Conservation (phyloP, 495 filamentous ascomycete species). For the Cercophora newfieldiana region DNA sequence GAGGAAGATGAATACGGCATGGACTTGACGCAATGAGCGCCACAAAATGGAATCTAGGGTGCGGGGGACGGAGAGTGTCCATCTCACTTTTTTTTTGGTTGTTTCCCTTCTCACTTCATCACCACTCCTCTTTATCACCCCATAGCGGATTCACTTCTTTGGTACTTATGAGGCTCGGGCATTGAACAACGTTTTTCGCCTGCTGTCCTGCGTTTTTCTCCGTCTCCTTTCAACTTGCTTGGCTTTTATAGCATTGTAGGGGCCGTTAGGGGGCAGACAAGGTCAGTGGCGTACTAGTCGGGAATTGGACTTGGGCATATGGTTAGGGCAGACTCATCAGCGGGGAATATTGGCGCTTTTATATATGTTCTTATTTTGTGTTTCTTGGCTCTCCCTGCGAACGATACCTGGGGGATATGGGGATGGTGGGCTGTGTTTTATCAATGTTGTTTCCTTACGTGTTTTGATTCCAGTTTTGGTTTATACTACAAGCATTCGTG, state of each 20-base stretch:
- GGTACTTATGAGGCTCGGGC: neutral
- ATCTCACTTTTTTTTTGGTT: neutral
- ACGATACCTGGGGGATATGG: neutral
- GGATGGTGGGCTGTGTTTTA: neutral
- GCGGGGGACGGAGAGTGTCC: too few relatives aligned
- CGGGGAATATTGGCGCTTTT: slow-evolving; percentile 17
- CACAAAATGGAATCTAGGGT: too few relatives aligned
- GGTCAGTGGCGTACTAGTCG: slow-evolving; percentile 12
- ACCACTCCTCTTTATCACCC: neutral
- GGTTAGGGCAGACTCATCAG: slow-evolving; percentile 11
- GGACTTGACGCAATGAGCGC: slow-evolving; percentile 50
- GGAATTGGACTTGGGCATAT: slow-evolving; percentile 12
- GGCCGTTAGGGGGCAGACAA: neutral
- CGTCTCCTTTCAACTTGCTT: neutral
- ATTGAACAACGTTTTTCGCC: neutral
- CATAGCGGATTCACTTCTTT: slow-evolving; percentile 7
- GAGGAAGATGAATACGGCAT: slow-evolving; percentile 89
- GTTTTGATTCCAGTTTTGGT: neutral
- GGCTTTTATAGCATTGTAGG: slow-evolving; percentile 12
- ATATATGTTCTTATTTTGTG: slow-evolving; percentile 1
- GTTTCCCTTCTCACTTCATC: neutral
- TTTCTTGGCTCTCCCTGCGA: neutral
- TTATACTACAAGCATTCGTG: neutral
- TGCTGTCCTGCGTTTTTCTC: neutral
- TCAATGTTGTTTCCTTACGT: slow-evolving; percentile 18